phyloP scores from a whole-genome alignment of 192 early-diverging fungal species.

The Endogone sp. region DNA sequence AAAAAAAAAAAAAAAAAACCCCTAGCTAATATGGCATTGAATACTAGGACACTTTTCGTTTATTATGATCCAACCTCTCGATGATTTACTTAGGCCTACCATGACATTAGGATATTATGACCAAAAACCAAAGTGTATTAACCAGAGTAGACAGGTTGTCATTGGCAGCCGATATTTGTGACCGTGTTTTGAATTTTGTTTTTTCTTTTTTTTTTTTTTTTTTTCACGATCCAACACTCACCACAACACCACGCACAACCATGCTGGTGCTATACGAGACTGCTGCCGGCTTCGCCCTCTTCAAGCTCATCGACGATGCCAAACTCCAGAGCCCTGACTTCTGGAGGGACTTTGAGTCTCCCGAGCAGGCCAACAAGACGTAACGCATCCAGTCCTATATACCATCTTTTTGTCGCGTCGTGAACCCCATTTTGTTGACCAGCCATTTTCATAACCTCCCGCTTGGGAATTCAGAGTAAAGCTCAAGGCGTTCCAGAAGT shows the following conservation, averaged over 20 bases:
- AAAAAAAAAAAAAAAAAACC: too few relatives aligned
- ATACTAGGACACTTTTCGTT: too few relatives aligned
- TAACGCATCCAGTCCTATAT: too few relatives aligned
- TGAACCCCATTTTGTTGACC: background rate
- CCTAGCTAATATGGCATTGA: too few relatives aligned
- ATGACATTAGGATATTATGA: too few relatives aligned
- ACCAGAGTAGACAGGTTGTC: too few relatives aligned
- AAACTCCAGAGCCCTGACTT: conserved; percentile 87
- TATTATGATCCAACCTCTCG: too few relatives aligned
- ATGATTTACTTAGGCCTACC: too few relatives aligned
- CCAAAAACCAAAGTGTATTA: too few relatives aligned
- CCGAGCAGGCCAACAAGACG: conserved; percentile 86
- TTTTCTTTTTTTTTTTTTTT: conserved; percentile 11
- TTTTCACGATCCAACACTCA: conserved; percentile 13
- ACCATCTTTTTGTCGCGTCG: background rate
- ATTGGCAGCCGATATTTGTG: too few relatives aligned
- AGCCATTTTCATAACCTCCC: background rate
- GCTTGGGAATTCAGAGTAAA: conserved; percentile 58
- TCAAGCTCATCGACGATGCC: conserved; percentile 88
- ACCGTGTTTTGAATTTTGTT: too few relatives aligned
- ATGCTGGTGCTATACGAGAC: conserved; percentile 98
- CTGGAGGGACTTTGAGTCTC: conserved; percentile 84
- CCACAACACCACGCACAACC: too few relatives aligned
- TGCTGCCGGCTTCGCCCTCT: conserved; percentile 94
- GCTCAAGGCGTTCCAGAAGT: conserved; percentile 94